A percentile compares a stretch with the other conserved stretches of the same genome.
These are phyloP conservation scores for Nematocida displodere DNA, from an alignment of 371 early-diverging fungal species.

Conservation along the genomic window DNA sequence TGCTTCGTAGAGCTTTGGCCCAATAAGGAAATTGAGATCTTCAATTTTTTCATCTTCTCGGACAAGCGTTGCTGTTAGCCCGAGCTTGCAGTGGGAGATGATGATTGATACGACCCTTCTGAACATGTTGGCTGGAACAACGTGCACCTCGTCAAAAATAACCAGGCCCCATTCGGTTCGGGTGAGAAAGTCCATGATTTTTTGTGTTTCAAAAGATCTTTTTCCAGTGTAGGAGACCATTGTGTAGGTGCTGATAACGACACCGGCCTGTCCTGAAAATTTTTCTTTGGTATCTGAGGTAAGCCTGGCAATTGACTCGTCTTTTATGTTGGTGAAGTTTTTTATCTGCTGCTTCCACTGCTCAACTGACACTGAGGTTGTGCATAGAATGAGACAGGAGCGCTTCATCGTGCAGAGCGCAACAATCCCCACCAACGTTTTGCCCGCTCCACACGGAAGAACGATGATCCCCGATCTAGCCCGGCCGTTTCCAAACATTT, in stretches of 20 bases:
- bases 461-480: constrained; percentile 98
- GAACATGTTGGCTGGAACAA: constrained; percentile 97
- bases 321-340: constrained; percentile 83
- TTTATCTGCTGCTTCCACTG: constrained; percentile 95
- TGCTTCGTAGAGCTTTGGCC: constrained; percentile 98
- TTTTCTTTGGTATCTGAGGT: constrained; percentile 89
- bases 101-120: constrained; percentile 85
- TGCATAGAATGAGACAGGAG: constrained; percentile 87
- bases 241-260: constrained; percentile 77
- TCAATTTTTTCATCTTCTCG: constrained; percentile 98
- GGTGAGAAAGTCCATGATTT: constrained; percentile 86
- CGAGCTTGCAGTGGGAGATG: constrained; percentile 90
- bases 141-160: constrained; percentile 96
- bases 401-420: constrained; percentile 96
- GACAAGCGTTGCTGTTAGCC: constrained; percentile 94
- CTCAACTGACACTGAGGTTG: constrained; percentile 86
- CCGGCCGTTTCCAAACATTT: constrained; percentile 96
- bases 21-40: constrained; percentile 95
- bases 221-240: constrained; percentile 92
- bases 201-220: constrained; percentile 83
- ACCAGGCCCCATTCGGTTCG: constrained; percentile 93
- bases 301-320: constrained; percentile 82
- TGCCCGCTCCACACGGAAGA: constrained; percentile 95
- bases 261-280: constrained; percentile 47
- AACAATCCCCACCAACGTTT: constrained; percentile 96